Evolutionary conservation across 345 rosid genomes (phyloP).

Genomic region (Citrus mangshanensis): DNA sequence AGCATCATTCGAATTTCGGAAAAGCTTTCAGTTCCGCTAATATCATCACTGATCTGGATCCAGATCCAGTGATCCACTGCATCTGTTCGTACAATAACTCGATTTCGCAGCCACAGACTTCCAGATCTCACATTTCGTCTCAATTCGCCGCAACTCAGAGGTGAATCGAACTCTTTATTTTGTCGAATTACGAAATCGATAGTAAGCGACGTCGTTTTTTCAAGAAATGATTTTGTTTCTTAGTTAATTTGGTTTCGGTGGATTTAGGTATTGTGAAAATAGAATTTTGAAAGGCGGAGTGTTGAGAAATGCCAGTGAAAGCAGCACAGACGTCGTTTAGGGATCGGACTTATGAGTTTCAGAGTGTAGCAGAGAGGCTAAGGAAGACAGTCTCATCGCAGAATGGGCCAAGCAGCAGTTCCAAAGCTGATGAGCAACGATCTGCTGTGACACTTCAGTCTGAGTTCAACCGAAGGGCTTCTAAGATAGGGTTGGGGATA

Average conservation of each 20-base stretch:
- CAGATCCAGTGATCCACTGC: neutral
- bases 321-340: constrained; percentile 43
- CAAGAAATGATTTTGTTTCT: neutral
- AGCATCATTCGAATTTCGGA: too few species aligned
- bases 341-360: constrained; percentile 60
- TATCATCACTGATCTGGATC: constrained; percentile 3
- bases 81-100: neutral
- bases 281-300: neutral
- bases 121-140: neutral
- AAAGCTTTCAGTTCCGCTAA: neutral
- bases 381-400: constrained; percentile 39
- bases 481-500: constrained; percentile 56
- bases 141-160: neutral
- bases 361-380: constrained; percentile 49
- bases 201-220: neutral
- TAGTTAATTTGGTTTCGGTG: neutral
- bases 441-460: constrained; percentile 52
- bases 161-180: neutral
- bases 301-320: constrained; percentile 25
- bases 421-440: constrained; percentile 41
- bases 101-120: neutral
- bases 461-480: constrained; percentile 56
- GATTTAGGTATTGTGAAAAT: constrained; percentile 4
- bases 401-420: constrained; percentile 34
- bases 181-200: neutral